phyloP scores from a whole-genome alignment of 2,329 filamentous ascomycete species.

The Fusarium verrucosum region DNA sequence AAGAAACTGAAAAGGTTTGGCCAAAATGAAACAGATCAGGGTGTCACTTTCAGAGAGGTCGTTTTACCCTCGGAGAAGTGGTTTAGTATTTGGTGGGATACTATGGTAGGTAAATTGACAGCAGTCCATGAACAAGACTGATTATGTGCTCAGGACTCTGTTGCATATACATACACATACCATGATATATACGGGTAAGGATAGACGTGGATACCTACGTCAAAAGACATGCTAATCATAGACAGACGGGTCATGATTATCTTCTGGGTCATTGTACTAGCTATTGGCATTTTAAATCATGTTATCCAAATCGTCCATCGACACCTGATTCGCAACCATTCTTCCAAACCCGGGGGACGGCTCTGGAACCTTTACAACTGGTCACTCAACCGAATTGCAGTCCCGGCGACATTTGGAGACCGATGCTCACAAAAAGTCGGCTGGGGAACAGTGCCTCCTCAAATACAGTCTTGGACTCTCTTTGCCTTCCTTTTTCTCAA shows the following conservation, averaged over 20 bases:
- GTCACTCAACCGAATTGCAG: conserved; percentile 47
- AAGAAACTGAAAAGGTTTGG: conserved; percentile 44
- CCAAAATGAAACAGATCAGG: conserved; percentile 37
- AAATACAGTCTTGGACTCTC: conserved; percentile 55
- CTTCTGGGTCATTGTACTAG: conserved; percentile 54
- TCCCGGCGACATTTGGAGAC: conserved; percentile 57
- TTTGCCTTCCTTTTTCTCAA: conserved; percentile 52
- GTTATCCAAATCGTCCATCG: conserved; percentile 24
- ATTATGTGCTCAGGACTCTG: conserved; percentile 47
- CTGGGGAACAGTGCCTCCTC: conserved; percentile 56
- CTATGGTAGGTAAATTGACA: conserved; percentile 46
- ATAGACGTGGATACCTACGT: rapidly evolving
- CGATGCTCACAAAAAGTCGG: conserved; percentile 55
- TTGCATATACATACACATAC: conserved; percentile 47
- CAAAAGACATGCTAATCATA: background rate
- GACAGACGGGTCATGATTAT: conserved; percentile 48
- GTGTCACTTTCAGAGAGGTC: conserved; percentile 40
- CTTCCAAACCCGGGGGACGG: background rate
- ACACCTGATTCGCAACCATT: background rate
- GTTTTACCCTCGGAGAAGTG: conserved; percentile 50
- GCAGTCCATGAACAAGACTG: background rate
- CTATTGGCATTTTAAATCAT: conserved; percentile 50
- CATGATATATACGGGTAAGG: conserved; percentile 53
- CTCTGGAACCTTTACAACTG: conserved; percentile 35
- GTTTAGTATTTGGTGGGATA: conserved; percentile 51